These are phyloP conservation scores for Colletotrichum costaricense DNA, from an alignment of 2,329 filamentous ascomycete genomes.

Conservation along the genomic window DNA sequence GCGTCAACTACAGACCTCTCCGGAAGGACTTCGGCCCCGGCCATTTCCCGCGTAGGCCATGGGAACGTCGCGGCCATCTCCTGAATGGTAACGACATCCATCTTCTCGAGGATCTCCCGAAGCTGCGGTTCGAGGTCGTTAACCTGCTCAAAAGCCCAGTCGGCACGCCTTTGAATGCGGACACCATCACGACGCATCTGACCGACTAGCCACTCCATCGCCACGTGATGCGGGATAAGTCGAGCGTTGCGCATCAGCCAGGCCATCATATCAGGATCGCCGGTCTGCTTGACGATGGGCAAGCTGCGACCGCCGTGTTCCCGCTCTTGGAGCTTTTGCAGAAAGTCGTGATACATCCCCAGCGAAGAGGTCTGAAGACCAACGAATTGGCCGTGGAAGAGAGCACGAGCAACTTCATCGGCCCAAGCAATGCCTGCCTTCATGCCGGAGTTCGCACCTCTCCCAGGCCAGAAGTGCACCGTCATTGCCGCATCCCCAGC, in stretches of 20 bases:
- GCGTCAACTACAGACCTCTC: conserved; percentile 39
- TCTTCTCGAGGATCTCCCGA: conserved; percentile 44
- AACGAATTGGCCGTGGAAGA: conserved; percentile 44
- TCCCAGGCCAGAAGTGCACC: conserved; percentile 50
- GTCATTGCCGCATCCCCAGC: conserved; percentile 50
- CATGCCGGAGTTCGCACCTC: conserved; percentile 49
- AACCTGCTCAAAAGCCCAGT: conserved; percentile 45
- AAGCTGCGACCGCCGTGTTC: conserved; percentile 50
- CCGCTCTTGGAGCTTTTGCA: conserved; percentile 46
- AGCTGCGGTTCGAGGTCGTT: conserved; percentile 45
- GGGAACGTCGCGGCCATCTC: conserved; percentile 50
- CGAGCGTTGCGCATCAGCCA: conserved; percentile 46
- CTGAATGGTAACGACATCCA: conserved; percentile 42
- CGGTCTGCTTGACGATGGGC: conserved; percentile 48
- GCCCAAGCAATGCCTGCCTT: conserved; percentile 48
- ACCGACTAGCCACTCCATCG: conserved; percentile 48
- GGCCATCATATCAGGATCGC: conserved; percentile 46
- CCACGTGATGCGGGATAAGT: conserved; percentile 45
- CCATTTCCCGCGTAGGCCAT: conserved; percentile 50
- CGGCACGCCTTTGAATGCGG: conserved; percentile 42
- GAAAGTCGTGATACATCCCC: conserved; percentile 47
- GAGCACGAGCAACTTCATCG: conserved; percentile 47
- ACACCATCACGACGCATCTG: conserved; percentile 46
- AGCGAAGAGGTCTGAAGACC: conserved; percentile 44
- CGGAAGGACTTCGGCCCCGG: conserved; percentile 47